Evolutionary conservation across 139 green algal species (phyloP).

Genomic region (Micromonas pusilla): DNA sequence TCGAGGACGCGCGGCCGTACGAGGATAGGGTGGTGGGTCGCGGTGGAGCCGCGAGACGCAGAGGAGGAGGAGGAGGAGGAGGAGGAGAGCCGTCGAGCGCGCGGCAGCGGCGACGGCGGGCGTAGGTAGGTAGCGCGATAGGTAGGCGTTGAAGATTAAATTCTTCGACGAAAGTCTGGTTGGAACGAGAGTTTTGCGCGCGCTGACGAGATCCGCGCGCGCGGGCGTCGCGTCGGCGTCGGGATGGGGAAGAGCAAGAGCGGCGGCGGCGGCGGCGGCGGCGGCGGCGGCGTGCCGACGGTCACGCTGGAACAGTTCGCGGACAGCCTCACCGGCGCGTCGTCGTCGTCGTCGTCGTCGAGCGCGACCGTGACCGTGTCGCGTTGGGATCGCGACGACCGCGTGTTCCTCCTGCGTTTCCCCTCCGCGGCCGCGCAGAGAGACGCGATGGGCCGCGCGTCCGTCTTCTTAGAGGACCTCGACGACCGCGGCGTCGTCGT

Average conservation of each 20-base stretch:
- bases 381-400: neutral
- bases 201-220: too few relatives aligned
- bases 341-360: neutral
- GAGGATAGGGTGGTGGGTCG: too few relatives aligned
- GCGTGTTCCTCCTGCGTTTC: conserved; percentile 1
- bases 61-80: too few relatives aligned
- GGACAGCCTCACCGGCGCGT: neutral
- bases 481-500: neutral
- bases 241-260: neutral
- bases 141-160: too few relatives aligned
- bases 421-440: neutral
- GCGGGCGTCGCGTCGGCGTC: too few relatives aligned
- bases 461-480: conserved; percentile 17
- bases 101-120: too few relatives aligned
- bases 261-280: neutral
- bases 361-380: neutral
- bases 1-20: too few relatives aligned
- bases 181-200: too few relatives aligned
- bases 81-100: too few relatives aligned
- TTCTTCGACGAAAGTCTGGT: too few relatives aligned
- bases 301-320: neutral
- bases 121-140: too few relatives aligned
- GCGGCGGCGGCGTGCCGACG: neutral
- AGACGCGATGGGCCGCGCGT: neutral
- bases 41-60: too few relatives aligned